A percentile compares a stretch with the other conserved stretches of the same genome.
Evolutionary conservation across 371 early-diverging fungal genomes (phyloP).

Genomic region (Mortierella sp.): DNA sequence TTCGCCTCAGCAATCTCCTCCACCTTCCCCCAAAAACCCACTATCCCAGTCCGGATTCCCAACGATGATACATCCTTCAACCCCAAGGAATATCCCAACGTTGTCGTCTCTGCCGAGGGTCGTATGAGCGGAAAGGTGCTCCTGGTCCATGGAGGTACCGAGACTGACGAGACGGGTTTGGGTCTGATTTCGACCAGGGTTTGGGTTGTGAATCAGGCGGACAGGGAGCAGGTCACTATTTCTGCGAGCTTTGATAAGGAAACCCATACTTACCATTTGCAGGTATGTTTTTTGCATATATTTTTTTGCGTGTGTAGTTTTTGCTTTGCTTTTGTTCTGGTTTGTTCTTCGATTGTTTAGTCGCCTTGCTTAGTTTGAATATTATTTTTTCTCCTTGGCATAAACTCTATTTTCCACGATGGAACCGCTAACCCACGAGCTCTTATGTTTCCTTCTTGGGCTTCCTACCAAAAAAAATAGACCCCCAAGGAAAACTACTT

Average conservation of each 20-base stretch:
- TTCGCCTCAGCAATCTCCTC: conserved; percentile 5
- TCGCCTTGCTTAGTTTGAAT: too few species aligned
- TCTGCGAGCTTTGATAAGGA: conserved; percentile 23
- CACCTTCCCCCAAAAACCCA: conserved; percentile 9
- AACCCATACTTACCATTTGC: conserved; percentile 23
- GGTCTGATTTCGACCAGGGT: conserved; percentile 47
- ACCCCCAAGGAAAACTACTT: neutral
- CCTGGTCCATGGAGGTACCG: conserved; percentile 41
- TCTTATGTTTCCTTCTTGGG: neutral
- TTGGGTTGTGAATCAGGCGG: conserved; percentile 31
- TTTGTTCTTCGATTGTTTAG: neutral
- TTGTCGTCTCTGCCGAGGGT: conserved; percentile 39
- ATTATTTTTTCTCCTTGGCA: neutral
- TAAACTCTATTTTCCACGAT: neutral
- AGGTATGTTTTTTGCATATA: conserved; percentile 33
- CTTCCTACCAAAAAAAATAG: neutral
- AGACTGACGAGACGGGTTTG: conserved; percentile 25
- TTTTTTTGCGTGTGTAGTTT: too few species aligned
- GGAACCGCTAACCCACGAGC: neutral
- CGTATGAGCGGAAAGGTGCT: conserved; percentile 30
- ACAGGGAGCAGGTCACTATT: conserved; percentile 29
- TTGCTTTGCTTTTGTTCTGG: neutral
- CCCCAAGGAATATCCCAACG: conserved; percentile 49
- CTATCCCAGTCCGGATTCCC: conserved; percentile 48
- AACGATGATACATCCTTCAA: conserved; percentile 53